These are phyloP conservation scores for Xenosphaeropsis pyriputrescens DNA, from an alignment of 2,329 filamentous ascomycete genomes.

Conservation along the genomic window DNA sequence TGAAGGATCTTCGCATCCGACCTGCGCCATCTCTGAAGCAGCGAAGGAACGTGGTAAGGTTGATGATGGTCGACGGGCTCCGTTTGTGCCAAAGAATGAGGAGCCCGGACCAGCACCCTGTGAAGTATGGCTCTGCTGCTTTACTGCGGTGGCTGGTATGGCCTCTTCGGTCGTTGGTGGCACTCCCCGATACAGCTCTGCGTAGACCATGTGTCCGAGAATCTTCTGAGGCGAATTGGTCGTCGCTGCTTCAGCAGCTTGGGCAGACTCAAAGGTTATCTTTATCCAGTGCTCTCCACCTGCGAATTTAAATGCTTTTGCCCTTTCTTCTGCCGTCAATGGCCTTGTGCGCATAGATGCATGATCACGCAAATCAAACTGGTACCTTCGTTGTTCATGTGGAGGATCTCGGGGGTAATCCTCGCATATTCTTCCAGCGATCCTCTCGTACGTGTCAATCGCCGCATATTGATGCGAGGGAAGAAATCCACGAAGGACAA, in stretches of 20 bases:
- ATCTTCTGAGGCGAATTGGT: constrained; percentile 59
- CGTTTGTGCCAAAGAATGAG: constrained; percentile 3
- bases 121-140: constrained; percentile 2
- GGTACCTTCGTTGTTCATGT: constrained; percentile 52
- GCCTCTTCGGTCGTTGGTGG: constrained; percentile 50
- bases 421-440: constrained; percentile 79
- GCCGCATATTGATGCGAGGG: constrained; percentile 65
- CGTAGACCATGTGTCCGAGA: constrained; percentile 54
- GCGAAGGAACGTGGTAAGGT: constrained; percentile 12
- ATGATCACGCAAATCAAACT: constrained; percentile 58
- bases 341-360: constrained; percentile 50
- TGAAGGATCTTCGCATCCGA: constrained; percentile 12
- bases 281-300: constrained; percentile 90
- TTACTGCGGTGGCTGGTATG: constrained; percentile 24
- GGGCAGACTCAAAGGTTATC: constrained; percentile 62
- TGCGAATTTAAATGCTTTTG: constrained; percentile 66
- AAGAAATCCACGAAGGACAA: constrained; percentile 73
- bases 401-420: constrained; percentile 85
- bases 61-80: constrained; percentile 5
- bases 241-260: constrained; percentile 55
- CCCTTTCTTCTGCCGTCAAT: constrained; percentile 57
- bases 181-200: constrained; percentile 53
- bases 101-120: constrained; percentile 5
- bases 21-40: constrained; percentile 13
- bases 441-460: constrained; percentile 74